Conservation (phyloP, 257 asterid species). For the Nemophila menziesii region DNA sequence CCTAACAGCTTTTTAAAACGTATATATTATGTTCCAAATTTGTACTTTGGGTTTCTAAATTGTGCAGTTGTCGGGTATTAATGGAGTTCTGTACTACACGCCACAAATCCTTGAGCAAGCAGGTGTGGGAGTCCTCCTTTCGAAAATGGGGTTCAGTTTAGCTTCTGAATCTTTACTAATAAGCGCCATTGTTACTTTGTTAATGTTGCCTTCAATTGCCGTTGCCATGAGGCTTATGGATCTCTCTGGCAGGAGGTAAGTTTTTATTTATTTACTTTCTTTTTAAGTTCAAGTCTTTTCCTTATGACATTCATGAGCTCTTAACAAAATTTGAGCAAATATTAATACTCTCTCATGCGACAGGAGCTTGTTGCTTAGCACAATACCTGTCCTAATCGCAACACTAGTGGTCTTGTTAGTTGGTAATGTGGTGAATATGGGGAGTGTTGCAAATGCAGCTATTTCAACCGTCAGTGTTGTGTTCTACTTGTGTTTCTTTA, state of each 20-base stretch:
- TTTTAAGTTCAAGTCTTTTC: neutral
- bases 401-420: slow-evolving; percentile 39
- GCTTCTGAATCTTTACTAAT: slow-evolving; percentile 51
- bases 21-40: neutral
- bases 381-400: slow-evolving; percentile 36
- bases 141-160: slow-evolving; percentile 44
- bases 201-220: slow-evolving; percentile 54
- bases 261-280: slow-evolving; percentile 1
- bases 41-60: slow-evolving; percentile 1
- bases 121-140: slow-evolving; percentile 46
- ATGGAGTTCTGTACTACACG: slow-evolving; percentile 49
- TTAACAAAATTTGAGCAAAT: neutral
- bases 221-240: slow-evolving; percentile 71
- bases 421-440: slow-evolving; percentile 24
- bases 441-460: slow-evolving; percentile 28
- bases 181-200: slow-evolving; percentile 41
- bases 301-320: neutral
- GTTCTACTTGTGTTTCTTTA: slow-evolving; percentile 37
- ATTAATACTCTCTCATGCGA: neutral
- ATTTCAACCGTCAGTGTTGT: slow-evolving; percentile 44
- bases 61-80: slow-evolving; percentile 55
- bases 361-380: slow-evolving; percentile 54
- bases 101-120: slow-evolving; percentile 76
- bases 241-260: slow-evolving; percentile 57
- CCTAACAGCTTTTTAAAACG: too few relatives aligned